A percentile compares a stretch with the other conserved stretches of the same genome.
phyloP scores from a whole-genome alignment of 768 basidiomycete species.

The Suillus sp. region DNA sequence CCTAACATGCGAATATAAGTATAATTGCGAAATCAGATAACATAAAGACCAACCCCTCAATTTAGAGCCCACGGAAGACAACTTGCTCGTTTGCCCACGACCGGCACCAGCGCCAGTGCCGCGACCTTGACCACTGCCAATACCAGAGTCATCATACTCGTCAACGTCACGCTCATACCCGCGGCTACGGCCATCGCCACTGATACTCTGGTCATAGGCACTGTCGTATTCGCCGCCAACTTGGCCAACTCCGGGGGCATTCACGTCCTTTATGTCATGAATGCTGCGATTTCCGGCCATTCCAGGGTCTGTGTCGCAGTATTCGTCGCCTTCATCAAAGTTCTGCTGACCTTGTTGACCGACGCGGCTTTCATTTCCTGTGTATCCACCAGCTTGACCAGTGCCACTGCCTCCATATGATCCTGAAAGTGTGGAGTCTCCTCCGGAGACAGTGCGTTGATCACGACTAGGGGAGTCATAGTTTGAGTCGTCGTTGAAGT shows the following conservation, averaged over 20 bases:
- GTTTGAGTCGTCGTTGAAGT: constrained; percentile 12
- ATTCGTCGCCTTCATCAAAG: neutral
- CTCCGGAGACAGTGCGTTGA: neutral
- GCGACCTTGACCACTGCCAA: neutral
- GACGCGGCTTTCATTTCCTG: neutral
- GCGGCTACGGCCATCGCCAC: neutral
- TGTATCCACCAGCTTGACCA: constrained; percentile 17
- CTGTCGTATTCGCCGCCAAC: constrained; percentile 5
- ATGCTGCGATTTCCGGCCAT: constrained; percentile 10
- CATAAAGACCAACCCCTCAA: constrained; percentile 10
- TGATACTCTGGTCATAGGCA: neutral
- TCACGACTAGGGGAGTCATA: neutral
- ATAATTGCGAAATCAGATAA: neutral
- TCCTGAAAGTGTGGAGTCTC: constrained; percentile 7
- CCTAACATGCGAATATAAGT: constrained; percentile 1
- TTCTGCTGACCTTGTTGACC: constrained; percentile 1
- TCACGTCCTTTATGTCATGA: neutral
- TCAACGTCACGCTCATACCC: constrained; percentile 17
- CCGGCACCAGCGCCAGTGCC: neutral
- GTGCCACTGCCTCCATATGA: constrained; percentile 12
- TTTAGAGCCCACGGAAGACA: constrained; percentile 1
- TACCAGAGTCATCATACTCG: constrained; percentile 12
- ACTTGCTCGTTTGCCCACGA: constrained; percentile 1
- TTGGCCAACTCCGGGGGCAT: constrained; percentile 10
- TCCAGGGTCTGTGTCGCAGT: constrained; percentile 13